phyloP scores from a whole-genome alignment of 2,329 filamentous ascomycete species.

The Sclerotinia nivalis region DNA sequence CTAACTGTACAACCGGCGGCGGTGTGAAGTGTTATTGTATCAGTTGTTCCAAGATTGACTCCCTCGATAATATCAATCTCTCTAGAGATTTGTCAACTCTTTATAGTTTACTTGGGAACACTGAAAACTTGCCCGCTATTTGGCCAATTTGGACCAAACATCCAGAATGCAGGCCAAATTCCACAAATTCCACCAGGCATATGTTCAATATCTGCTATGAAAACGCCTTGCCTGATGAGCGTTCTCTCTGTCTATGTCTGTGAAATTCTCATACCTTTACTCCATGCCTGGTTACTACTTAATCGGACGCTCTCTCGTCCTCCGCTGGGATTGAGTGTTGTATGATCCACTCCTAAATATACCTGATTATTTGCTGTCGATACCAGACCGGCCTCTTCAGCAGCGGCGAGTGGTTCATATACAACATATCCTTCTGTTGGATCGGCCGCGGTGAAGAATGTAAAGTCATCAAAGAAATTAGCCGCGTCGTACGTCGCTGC shows the following conservation, averaged over 20 bases:
- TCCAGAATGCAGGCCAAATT: slow-evolving; percentile 48
- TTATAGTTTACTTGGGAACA: not conserved
- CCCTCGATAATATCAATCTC: slow-evolving; percentile 49
- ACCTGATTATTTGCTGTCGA: slow-evolving; percentile 56
- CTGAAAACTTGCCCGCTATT: slow-evolving; percentile 15
- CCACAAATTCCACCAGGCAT: slow-evolving; percentile 53
- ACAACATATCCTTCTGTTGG: slow-evolving; percentile 67
- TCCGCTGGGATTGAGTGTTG: slow-evolving; percentile 52
- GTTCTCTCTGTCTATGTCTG: not conserved
- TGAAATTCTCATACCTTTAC: slow-evolving; percentile 48
- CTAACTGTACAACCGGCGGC: slow-evolving; percentile 47
- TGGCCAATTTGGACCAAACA: slow-evolving; percentile 37
- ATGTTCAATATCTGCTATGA: slow-evolving; percentile 72
- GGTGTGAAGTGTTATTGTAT: slow-evolving; percentile 50
- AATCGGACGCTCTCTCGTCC: slow-evolving; percentile 65
- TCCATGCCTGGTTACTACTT: slow-evolving; percentile 63
- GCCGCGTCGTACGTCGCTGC: slow-evolving; percentile 47
- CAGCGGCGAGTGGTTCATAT: slow-evolving; percentile 55
- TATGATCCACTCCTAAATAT: slow-evolving; percentile 69
- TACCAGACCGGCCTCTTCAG: slow-evolving; percentile 58
- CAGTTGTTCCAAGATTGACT: slow-evolving; percentile 47
- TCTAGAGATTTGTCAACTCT: not conserved
- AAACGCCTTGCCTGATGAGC: slow-evolving; percentile 43
- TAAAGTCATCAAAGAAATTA: slow-evolving; percentile 51
- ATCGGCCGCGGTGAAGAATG: slow-evolving; percentile 55